phyloP scores from a whole-genome alignment of 2,329 filamentous ascomycete species.

The Calonectria multiphialidica region DNA sequence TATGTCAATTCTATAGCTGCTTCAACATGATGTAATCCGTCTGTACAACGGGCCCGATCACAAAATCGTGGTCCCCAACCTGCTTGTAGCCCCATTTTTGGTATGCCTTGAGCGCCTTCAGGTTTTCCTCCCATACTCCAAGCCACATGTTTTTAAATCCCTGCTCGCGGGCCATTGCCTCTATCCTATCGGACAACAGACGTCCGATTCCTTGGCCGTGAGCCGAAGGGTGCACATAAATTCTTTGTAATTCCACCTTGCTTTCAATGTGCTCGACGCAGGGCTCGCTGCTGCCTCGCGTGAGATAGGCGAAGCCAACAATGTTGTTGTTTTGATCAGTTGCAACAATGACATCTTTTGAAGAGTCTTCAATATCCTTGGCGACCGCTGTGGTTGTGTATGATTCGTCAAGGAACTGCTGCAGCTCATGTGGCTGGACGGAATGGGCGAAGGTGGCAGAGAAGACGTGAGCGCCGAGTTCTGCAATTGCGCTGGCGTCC shows the following conservation, averaged over 20 bases:
- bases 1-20: constrained; percentile 14
- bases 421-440: constrained; percentile 50
- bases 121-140: constrained; percentile 62
- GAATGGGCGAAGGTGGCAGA: constrained; percentile 56
- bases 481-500: constrained; percentile 40
- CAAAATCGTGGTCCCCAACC: constrained; percentile 57
- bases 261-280: constrained; percentile 47
- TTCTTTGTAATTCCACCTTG: constrained; percentile 55
- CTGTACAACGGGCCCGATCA: constrained; percentile 54
- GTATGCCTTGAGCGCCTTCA: constrained; percentile 53
- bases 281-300: constrained; percentile 50
- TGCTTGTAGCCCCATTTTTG: constrained; percentile 53
- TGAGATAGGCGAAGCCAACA: constrained; percentile 56
- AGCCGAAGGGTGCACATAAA: constrained; percentile 52
- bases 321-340: constrained; percentile 34
- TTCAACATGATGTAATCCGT: constrained; percentile 58
- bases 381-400: constrained; percentile 50
- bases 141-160: constrained; percentile 57
- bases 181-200: constrained; percentile 43
- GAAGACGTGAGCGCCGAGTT: constrained; percentile 53
- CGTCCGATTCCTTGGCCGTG: constrained; percentile 56
- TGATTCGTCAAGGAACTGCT: constrained; percentile 50
- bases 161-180: constrained; percentile 49
- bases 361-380: constrained; percentile 36
- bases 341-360: constrained; percentile 44